Evolutionary conservation across 306 rosid genomes (phyloP).

Genomic region (Cucurbita pepo): DNA sequence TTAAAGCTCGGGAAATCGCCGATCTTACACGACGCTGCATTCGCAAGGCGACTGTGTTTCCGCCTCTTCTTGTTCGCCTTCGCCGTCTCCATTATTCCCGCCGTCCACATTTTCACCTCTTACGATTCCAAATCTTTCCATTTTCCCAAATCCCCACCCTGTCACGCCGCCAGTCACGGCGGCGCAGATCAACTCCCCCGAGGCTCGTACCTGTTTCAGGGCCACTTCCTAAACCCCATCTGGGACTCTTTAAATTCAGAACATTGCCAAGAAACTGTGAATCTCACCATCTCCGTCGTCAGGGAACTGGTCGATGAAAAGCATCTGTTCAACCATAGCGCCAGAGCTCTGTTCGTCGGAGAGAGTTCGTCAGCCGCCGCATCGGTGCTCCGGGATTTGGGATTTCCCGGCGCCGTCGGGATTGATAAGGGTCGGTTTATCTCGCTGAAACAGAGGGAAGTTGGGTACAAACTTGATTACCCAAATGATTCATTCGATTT

Average conservation of each 20-base stretch:
- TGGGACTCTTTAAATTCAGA: conserved; percentile 42
- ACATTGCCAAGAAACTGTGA: conserved; percentile 22
- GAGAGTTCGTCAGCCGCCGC: conserved; percentile 25
- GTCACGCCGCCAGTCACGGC: not conserved
- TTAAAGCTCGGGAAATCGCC: conserved; percentile 24
- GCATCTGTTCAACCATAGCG: conserved; percentile 20
- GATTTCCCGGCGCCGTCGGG: conserved; percentile 38
- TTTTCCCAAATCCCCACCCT: conserved; percentile 21
- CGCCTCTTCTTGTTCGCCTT: conserved; percentile 40
- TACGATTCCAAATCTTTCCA: conserved; percentile 25
- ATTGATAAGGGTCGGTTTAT: conserved; percentile 18
- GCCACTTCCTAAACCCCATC: conserved; percentile 31
- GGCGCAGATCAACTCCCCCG: not conserved
- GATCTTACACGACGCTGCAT: conserved; percentile 24
- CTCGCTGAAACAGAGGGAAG: conserved; percentile 22
- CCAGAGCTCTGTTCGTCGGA: conserved; percentile 49
- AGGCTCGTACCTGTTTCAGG: conserved; percentile 36
- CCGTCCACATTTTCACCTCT: conserved; percentile 32
- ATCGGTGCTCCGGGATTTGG: conserved; percentile 33
- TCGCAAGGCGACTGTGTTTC: conserved; percentile 31
- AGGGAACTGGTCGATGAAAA: conserved; percentile 17
- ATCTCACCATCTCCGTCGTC: conserved; percentile 28
- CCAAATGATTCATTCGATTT: conserved; percentile 45
- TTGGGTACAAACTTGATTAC: conserved; percentile 22
- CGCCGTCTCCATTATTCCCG: conserved; percentile 41